These are phyloP conservation scores for Phytophthora rubi DNA, from an alignment of 352 stramenopile species.

Conservation along the genomic window DNA sequence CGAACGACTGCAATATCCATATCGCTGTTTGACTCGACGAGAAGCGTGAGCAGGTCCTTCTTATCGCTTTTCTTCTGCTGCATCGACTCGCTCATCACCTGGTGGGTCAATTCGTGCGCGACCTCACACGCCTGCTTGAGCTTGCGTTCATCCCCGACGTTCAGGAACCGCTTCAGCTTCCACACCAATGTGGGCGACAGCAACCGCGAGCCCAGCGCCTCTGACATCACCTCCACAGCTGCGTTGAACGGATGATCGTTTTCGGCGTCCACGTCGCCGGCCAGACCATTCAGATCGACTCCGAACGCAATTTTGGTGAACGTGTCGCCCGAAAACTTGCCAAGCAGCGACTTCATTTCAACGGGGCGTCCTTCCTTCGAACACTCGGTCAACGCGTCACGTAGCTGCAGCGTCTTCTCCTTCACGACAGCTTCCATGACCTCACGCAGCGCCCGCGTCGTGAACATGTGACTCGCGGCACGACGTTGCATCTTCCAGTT, in stretches of 20 bases:
- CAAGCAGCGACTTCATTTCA: slow-evolving; percentile 40
- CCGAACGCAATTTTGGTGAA: slow-evolving; percentile 74
- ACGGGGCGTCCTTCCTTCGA: slow-evolving; percentile 2
- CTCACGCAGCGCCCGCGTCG: slow-evolving; percentile 25
- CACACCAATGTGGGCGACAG: slow-evolving; percentile 35
- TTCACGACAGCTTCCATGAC: slow-evolving; percentile 17
- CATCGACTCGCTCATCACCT: slow-evolving; percentile 39
- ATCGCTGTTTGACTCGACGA: slow-evolving; percentile 5
- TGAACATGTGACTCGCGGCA: slow-evolving; percentile 78
- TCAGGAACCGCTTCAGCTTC: slow-evolving; percentile 33
- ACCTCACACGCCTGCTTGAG: slow-evolving; percentile 24
- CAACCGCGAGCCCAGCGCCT: slow-evolving; percentile 32
- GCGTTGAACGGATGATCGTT: slow-evolving; percentile 24
- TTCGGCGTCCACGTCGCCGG: slow-evolving; percentile 14
- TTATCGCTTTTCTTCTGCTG: slow-evolving; percentile 9
- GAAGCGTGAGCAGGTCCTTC: slow-evolving; percentile 12
- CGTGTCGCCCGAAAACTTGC: slow-evolving; percentile 60
- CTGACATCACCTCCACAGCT: slow-evolving; percentile 18
- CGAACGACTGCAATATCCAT: slow-evolving; percentile 21
- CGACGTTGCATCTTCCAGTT: slow-evolving; percentile 56
- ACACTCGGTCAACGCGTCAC: slow-evolving; percentile 1
- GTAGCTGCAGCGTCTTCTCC: slow-evolving; percentile 8
- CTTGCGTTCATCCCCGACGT: slow-evolving; percentile 32
- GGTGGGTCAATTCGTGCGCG: slow-evolving; percentile 27
- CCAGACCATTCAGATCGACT: slow-evolving; percentile 41